A percentile compares a stretch with the other conserved stretches of the same genome.
These are phyloP conservation scores for Candida chauliodis DNA, from an alignment of 805 yeast species.

Conservation along the genomic window DNA sequence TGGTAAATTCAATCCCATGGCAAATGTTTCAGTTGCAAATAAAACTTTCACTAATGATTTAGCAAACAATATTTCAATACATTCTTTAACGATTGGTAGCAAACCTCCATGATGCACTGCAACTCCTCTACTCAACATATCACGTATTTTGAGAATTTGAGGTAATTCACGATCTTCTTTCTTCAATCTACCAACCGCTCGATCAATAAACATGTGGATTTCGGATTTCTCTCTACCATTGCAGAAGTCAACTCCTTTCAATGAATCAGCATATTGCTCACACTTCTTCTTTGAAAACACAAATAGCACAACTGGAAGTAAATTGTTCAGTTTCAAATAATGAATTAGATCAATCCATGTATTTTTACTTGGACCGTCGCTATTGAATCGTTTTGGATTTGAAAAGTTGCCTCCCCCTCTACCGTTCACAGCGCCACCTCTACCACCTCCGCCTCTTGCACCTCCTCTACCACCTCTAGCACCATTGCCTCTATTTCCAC, in stretches of 20 bases:
- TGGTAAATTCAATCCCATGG: constrained; percentile 96
- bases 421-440: constrained; percentile 19
- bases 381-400: constrained; percentile 28
- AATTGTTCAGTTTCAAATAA: constrained; percentile 57
- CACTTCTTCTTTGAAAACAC: constrained; percentile 93
- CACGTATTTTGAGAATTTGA: constrained; percentile 80
- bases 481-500: constrained; percentile 35
- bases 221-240: constrained; percentile 84
- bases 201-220: constrained; percentile 88
- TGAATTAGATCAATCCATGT: constrained; percentile 77
- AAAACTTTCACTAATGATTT: constrained; percentile 81
- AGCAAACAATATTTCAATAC: constrained; percentile 88
- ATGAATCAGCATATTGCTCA: constrained; percentile 84
- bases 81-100: constrained; percentile 88
- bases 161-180: constrained; percentile 93
- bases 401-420: constrained; percentile 19
- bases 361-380: constrained; percentile 71
- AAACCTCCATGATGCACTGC: constrained; percentile 96
- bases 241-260: constrained; percentile 74
- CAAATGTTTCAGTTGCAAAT: constrained; percentile 97
- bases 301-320: constrained; percentile 90
- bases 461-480: constrained; percentile 17
- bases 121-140: constrained; percentile 82
- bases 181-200: constrained; percentile 80
- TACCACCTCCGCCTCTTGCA: constrained; percentile 28